Conservation (phyloP, 257 asterid genomes). For the Solanum gracilifrons region DNA sequence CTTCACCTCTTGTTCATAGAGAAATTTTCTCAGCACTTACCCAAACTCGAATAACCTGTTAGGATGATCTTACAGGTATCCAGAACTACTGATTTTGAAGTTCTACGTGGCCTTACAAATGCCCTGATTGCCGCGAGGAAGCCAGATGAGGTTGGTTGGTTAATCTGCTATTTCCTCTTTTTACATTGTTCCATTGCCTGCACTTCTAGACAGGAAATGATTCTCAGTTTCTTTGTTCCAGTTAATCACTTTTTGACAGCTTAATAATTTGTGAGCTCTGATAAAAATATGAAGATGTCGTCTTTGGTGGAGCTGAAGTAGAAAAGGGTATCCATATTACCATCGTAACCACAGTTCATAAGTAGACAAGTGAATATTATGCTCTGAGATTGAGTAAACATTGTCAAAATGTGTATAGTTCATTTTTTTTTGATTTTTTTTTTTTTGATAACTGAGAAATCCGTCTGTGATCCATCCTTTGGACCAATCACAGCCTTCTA, state of each 20-base stretch:
- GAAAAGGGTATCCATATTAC: background rate
- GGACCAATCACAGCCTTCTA: too few species aligned
- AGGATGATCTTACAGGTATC: slow-evolving; percentile 48
- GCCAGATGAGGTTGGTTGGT: slow-evolving; percentile 68
- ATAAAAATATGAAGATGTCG: background rate
- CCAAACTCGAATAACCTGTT: background rate
- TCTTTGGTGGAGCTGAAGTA: background rate
- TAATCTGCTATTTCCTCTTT: background rate
- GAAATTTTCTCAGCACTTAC: background rate
- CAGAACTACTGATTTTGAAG: slow-evolving; percentile 52
- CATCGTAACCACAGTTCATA: background rate
- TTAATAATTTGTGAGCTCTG: background rate
- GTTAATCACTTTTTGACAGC: background rate
- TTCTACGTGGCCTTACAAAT: slow-evolving; percentile 82
- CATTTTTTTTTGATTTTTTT: too few species aligned
- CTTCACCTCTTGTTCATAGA: background rate
- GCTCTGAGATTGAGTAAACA: background rate
- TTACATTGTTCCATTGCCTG: background rate
- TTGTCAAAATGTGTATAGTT: background rate
- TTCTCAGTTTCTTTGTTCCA: background rate
- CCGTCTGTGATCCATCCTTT: too few species aligned
- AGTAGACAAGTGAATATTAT: background rate
- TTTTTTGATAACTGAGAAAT: too few species aligned
- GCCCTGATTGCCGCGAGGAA: slow-evolving; percentile 68
- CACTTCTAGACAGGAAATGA: background rate